phyloP scores from a whole-genome alignment of 345 rosid species.

The Anacardium occidentale region DNA sequence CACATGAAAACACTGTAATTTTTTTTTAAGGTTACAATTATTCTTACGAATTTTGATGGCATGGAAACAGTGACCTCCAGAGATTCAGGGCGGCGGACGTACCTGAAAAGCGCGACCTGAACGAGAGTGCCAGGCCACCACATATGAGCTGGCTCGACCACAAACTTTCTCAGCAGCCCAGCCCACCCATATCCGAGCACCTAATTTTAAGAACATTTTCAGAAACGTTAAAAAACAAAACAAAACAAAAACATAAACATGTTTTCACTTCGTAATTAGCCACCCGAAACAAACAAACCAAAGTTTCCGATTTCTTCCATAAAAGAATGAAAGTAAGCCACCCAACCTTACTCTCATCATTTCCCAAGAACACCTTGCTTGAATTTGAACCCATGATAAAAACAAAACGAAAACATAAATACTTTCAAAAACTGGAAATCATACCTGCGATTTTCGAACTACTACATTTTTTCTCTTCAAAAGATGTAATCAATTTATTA shows the following conservation, averaged over 20 bases:
- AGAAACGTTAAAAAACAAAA: neutral
- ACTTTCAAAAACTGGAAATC: neutral
- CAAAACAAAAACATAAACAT: no score
- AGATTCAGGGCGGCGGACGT: neutral
- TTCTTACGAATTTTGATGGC: no score
- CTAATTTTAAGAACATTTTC: slow-evolving; percentile 10
- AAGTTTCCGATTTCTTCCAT: no score
- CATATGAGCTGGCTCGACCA: slow-evolving; percentile 96
- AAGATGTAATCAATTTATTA: no score
- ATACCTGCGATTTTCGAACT: no score
- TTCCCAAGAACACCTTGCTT: neutral
- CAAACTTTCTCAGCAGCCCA: slow-evolving; percentile 78
- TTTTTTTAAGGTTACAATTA: no score
- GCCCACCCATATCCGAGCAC: slow-evolving; percentile 96
- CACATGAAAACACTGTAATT: no score
- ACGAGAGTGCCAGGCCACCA: slow-evolving; percentile 93
- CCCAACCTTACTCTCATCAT: no score
- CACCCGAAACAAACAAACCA: neutral
- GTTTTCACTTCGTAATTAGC: neutral
- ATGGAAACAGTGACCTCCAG: neutral
- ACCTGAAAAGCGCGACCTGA: slow-evolving; percentile 90
- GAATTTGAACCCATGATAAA: neutral
- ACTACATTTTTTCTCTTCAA: no score
- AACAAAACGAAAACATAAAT: neutral
- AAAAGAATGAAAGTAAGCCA: neutral